phyloP scores from a whole-genome alignment of 768 basidiomycete genomes.

The Lactarius evosmus region DNA sequence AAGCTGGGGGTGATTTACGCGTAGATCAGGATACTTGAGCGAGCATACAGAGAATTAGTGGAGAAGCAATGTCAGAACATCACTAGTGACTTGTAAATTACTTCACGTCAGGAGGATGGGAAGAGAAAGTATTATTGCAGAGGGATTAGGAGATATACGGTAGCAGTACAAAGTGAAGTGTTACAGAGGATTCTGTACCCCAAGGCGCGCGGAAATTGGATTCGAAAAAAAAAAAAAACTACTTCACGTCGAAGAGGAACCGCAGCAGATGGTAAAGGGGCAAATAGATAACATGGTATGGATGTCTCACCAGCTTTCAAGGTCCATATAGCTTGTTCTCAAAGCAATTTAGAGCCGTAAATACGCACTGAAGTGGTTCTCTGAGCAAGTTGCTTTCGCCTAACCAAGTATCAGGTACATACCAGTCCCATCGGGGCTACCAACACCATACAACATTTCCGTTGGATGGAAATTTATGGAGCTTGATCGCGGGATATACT shows the following conservation, averaged over 20 bases:
- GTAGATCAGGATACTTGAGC: background rate
- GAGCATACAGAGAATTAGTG: background rate
- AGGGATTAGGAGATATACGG: too few species aligned
- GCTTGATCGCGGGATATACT: slow-evolving; percentile 58
- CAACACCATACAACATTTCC: slow-evolving; percentile 79
- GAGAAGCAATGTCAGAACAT: slow-evolving; percentile 8
- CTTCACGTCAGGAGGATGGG: slow-evolving; percentile 1
- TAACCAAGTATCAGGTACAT: slow-evolving; percentile 20
- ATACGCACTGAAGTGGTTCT: slow-evolving; percentile 21
- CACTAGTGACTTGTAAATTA: slow-evolving; percentile 15
- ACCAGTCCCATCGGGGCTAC: slow-evolving; percentile 64
- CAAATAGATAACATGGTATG: slow-evolving; percentile 7
- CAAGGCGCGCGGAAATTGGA: too few species aligned
- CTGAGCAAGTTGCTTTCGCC: background rate
- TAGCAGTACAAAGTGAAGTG: too few species aligned
- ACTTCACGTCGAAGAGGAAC: slow-evolving; percentile 6
- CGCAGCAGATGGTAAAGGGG: slow-evolving; percentile 11
- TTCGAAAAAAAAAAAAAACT: too few species aligned
- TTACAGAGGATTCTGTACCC: too few species aligned
- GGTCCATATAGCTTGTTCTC: background rate
- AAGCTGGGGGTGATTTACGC: background rate
- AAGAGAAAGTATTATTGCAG: too few species aligned
- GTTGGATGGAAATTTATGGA: slow-evolving; percentile 79
- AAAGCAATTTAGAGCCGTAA: slow-evolving; percentile 27
- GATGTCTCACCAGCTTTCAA: background rate